These are phyloP conservation scores for Botrytis aclada DNA, from an alignment of 2,329 filamentous ascomycete genomes.

Conservation along the genomic window DNA sequence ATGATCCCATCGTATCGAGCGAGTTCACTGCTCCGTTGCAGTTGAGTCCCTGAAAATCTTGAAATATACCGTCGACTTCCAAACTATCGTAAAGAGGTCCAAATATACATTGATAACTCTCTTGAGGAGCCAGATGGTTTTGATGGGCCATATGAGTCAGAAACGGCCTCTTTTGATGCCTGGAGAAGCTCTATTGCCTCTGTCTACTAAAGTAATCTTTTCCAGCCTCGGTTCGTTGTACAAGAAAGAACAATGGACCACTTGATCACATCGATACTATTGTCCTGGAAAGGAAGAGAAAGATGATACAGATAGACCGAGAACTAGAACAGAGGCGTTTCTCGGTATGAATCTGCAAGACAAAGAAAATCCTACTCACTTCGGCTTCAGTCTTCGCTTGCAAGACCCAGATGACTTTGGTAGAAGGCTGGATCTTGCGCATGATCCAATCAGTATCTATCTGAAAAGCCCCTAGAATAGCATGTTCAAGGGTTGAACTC, in stretches of 20 bases:
- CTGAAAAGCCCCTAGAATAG: slow-evolving; percentile 81
- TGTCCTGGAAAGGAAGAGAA: not conserved
- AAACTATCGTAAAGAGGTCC: not conserved
- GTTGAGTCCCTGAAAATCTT: not conserved
- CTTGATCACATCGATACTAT: not conserved
- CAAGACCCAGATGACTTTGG: slow-evolving; percentile 60
- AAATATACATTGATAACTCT: not conserved
- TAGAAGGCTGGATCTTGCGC: slow-evolving; percentile 60
- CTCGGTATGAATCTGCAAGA: not conserved
- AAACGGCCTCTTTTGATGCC: not conserved
- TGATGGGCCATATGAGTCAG: not conserved
- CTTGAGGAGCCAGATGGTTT: not conserved
- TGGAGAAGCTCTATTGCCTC: not conserved
- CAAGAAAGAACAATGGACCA: not conserved
- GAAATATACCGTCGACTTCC: not conserved
- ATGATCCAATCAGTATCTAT: slow-evolving; percentile 64
- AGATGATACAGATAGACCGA: not conserved
- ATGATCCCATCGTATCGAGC: not conserved
- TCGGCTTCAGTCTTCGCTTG: slow-evolving; percentile 52
- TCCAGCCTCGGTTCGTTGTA: not conserved
- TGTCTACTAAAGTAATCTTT: not conserved
- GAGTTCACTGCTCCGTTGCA: not conserved
- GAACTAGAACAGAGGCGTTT: not conserved
- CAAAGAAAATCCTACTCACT: slow-evolving; percentile 41
- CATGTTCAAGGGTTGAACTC: slow-evolving; percentile 66